phyloP scores from a whole-genome alignment of 2,329 filamentous ascomycete genomes.

The Zalaria obscura region DNA sequence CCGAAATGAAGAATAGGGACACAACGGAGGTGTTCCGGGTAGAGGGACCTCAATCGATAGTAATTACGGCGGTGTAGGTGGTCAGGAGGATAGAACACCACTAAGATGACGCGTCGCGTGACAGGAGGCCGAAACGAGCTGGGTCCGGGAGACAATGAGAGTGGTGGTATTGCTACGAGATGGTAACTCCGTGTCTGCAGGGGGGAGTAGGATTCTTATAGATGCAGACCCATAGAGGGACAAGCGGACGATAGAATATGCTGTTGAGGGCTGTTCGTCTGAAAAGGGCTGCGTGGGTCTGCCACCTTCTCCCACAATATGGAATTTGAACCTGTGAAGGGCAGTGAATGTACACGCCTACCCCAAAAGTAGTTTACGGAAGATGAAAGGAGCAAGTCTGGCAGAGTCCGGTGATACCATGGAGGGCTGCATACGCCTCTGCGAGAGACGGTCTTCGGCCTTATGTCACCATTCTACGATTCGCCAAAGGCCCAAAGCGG shows the following conservation, averaged over 20 bases:
- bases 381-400: slow-evolving; percentile 18
- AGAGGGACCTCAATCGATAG: too few relatives aligned
- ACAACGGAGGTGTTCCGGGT: too few relatives aligned
- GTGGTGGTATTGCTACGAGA: background rate
- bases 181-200: background rate
- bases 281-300: slow-evolving; percentile 13
- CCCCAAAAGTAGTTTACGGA: slow-evolving; percentile 12
- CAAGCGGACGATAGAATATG: slow-evolving; percentile 4
- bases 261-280: slow-evolving; percentile 2
- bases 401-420: slow-evolving; percentile 20
- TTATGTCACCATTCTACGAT: slow-evolving; percentile 1
- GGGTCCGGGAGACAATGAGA: too few relatives aligned
- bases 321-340: slow-evolving; percentile 10
- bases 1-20: too few relatives aligned
- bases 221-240: slow-evolving; percentile 1
- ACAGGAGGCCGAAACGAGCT: too few relatives aligned
- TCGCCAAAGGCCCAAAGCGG: background rate
- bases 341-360: slow-evolving; percentile 15
- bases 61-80: too few relatives aligned
- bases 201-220: background rate
- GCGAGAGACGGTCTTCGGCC: background rate
- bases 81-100: too few relatives aligned
- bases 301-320: slow-evolving; percentile 1
- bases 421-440: slow-evolving; percentile 12
- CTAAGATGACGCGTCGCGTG: too few relatives aligned